These are phyloP conservation scores for Juncus inflexus DNA, from an alignment of 176 grass and related monocot species.

Conservation along the genomic window DNA sequence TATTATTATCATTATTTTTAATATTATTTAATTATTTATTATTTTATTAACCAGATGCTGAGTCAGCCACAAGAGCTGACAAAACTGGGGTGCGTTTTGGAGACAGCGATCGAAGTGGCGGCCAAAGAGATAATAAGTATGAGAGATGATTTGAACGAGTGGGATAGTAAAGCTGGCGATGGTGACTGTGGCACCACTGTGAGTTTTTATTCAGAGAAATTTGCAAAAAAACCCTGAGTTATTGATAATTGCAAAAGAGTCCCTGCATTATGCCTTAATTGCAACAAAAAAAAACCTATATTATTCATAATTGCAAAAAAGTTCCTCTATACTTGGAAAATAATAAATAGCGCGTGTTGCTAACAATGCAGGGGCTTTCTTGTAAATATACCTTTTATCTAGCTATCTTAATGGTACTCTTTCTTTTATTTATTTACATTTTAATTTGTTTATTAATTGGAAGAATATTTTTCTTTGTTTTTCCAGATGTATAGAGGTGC, in stretches of 20 bases:
- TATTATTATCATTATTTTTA: background rate
- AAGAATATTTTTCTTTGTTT: slow-evolving; percentile 20
- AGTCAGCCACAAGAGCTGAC: slow-evolving; percentile 59
- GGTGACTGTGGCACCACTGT: slow-evolving; percentile 98
- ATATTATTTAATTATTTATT: background rate
- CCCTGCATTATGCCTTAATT: too few species aligned
- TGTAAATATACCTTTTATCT: too few species aligned
- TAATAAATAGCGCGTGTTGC: too few species aligned
- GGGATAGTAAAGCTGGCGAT: slow-evolving; percentile 97
- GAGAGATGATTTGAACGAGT: slow-evolving; percentile 79
- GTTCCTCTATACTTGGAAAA: too few species aligned
- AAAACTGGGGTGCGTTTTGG: slow-evolving; percentile 56
- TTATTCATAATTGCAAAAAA: too few species aligned
- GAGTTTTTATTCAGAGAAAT: slow-evolving; percentile 24
- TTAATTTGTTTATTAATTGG: background rate
- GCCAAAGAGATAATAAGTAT: slow-evolving; percentile 73
- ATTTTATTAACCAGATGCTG: slow-evolving; percentile 37
- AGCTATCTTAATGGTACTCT: background rate
- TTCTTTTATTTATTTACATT: slow-evolving; percentile 4
- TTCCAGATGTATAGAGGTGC: slow-evolving; percentile 96
- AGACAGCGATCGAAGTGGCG: slow-evolving; percentile 77
- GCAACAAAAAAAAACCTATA: too few species aligned
- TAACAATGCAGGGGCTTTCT: too few species aligned
- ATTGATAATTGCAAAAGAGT: background rate
- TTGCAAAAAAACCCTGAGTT: background rate